These are phyloP conservation scores for grape (Vitis vinifera) DNA, from an alignment of 164 flowering plant genomes.

Conservation along the genomic window DNA sequence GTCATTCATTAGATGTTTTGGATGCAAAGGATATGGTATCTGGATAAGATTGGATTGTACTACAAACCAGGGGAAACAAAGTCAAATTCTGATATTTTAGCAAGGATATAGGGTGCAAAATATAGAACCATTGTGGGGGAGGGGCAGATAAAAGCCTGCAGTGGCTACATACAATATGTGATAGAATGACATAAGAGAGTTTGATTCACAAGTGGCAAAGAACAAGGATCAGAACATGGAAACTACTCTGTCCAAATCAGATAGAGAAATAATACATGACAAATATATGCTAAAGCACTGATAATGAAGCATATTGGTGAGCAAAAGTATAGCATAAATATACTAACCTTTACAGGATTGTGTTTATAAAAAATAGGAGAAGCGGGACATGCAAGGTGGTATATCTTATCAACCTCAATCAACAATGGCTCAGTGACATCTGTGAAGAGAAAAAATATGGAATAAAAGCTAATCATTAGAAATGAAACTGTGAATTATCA, in stretches of 20 bases:
- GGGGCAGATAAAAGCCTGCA: too few species aligned
- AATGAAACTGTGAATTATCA: too few species aligned
- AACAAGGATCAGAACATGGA: neutral
- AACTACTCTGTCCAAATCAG: neutral
- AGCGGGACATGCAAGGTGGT: slow-evolving; percentile 97
- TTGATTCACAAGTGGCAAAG: neutral
- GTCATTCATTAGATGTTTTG: neutral
- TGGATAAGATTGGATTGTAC: too few species aligned
- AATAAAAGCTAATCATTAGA: too few species aligned
- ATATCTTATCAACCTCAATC: slow-evolving; percentile 93
- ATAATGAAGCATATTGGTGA: neutral
- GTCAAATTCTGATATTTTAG: too few species aligned
- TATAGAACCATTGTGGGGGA: too few species aligned
- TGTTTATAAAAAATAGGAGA: slow-evolving; percentile 93
- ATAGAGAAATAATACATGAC: neutral
- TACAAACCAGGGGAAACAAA: too few species aligned
- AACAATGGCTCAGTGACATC: slow-evolving; percentile 89
- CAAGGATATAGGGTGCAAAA: too few species aligned
- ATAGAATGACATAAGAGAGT: neutral
- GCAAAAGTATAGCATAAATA: neutral
- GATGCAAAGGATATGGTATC: neutral
- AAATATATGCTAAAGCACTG: neutral
- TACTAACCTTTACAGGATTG: slow-evolving; percentile 81
- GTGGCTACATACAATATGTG: neutral
- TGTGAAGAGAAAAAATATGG: slow-evolving; percentile 16